Base-by-base conservation (phyloP, 2,329 filamentous ascomycete species). In the Hortaea werneckii region DNA sequence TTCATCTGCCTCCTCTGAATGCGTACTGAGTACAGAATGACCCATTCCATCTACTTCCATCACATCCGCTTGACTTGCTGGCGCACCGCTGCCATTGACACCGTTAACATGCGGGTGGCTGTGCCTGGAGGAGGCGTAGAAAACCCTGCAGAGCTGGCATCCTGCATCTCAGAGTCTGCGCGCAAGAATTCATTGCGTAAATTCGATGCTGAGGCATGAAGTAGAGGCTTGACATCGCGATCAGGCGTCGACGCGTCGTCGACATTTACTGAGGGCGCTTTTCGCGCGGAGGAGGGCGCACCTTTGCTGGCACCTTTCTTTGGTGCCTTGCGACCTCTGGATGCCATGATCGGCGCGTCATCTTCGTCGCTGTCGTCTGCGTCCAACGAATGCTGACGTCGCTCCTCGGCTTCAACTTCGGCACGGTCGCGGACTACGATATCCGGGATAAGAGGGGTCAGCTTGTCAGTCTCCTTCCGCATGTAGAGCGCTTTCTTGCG, bases 381-480 rank as follows among this genome's bases (percentile, higher is more conserved):
- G 42, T 92, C 88, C 50, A 89, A 75, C 50, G 78, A 86, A 58
- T 94, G 87, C 62, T 92, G 84, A 50, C 88, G 78, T 44, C 90
- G 79, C 65, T 78, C 73, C 56, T 69, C 67, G 20, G 70, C 74
- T 57, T 98, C 92, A 5, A 96, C 88, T 63, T 96, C 92, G 12
- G 89, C 92, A 51, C 92, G 83, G 53, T 94, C 87, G 53, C 88
- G 79, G 52, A 98, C 87, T 26, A 82, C 77, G 54, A 98, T 84
- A 54, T 98, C 92, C 0, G 92, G 92, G 50, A 98, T 98, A 37
- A 96, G 71, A 5, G 89, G 89, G 10, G 95, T 89, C 37, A 98
- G 78, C 66, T 95, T 96, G 67, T 96, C 90, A 1, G 92, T 94
- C 67, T 96, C 89, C 63, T 92, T 96, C 55, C 88, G 82, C 92